Conservation (phyloP, 164 flowering plant species). For the Chimonanthus praecox region DNA sequence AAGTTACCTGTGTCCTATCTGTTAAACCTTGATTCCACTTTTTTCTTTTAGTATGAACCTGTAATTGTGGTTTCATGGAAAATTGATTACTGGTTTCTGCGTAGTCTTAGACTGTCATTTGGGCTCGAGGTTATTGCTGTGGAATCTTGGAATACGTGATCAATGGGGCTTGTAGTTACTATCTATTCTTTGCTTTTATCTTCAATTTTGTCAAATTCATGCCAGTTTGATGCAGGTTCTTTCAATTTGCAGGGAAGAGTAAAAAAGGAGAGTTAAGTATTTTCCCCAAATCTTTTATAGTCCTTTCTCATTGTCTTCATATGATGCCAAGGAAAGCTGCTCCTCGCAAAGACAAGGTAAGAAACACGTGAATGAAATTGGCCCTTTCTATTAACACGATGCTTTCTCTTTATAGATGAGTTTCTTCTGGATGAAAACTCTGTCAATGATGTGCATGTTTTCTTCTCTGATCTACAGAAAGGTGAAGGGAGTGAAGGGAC, state of each 20-base stretch:
- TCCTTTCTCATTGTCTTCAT: conserved; percentile 84
- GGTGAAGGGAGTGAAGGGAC: conserved; percentile 9
- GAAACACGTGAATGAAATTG: background rate
- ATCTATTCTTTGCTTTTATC: background rate
- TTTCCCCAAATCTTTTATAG: conserved; percentile 62
- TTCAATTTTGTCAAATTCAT: background rate
- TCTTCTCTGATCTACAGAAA: conserved; percentile 38
- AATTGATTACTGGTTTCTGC: background rate
- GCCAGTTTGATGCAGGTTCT: background rate
- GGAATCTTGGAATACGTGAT: no score
- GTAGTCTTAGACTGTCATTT: background rate
- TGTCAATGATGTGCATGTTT: background rate
- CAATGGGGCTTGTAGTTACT: background rate
- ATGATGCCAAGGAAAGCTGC: conserved; percentile 86
- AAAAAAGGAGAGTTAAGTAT: conserved; percentile 90
- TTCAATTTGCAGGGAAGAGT: conserved; percentile 55
- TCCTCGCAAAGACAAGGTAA: conserved; percentile 35
- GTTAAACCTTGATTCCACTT: no score
- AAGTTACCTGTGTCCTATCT: background rate
- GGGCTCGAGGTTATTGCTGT: background rate
- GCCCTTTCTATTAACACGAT: background rate
- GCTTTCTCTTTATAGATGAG: background rate
- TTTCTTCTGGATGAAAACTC: background rate
- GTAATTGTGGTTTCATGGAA: background rate
- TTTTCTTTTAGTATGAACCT: no score